These are phyloP conservation scores for Pharus latifolius DNA, from an alignment of 176 grass and related monocot species.

Conservation along the genomic window DNA sequence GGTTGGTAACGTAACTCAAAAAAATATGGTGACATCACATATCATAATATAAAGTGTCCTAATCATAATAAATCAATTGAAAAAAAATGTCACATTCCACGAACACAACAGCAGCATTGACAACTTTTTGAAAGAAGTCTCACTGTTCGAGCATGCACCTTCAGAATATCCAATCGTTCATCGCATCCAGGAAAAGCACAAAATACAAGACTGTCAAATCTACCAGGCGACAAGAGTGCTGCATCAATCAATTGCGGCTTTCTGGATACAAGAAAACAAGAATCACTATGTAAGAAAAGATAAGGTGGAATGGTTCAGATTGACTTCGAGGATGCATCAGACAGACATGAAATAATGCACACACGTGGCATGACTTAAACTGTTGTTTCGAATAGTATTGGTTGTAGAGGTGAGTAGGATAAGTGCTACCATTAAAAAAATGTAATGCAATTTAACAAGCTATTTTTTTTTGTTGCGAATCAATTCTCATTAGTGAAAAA, in stretches of 20 bases:
- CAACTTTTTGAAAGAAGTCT: constrained; percentile 6
- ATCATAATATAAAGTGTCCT: not conserved
- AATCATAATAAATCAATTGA: not conserved
- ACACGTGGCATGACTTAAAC: no score
- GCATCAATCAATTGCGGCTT: constrained; percentile 92
- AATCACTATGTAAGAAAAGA: no score
- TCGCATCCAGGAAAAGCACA: constrained; percentile 79
- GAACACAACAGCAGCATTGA: not conserved
- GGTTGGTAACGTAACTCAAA: not conserved
- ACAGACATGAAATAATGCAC: no score
- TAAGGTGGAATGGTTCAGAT: no score
- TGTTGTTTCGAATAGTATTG: no score
- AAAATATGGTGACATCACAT: not conserved
- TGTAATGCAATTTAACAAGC: not conserved
- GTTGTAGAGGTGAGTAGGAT: no score
- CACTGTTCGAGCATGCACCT: constrained; percentile 73
- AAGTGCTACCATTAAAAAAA: not conserved
- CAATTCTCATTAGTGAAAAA: no score
- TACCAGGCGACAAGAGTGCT: constrained; percentile 78
- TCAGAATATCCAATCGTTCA: constrained; percentile 82
- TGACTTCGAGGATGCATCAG: no score
- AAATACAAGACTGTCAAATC: constrained; percentile 87
- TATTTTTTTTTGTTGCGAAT: not conserved
- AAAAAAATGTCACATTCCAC: not conserved
- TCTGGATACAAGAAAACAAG: constrained; percentile 42